phyloP scores from a whole-genome alignment of 1,284 basidiomycete species.

The Pascua guehoae region DNA sequence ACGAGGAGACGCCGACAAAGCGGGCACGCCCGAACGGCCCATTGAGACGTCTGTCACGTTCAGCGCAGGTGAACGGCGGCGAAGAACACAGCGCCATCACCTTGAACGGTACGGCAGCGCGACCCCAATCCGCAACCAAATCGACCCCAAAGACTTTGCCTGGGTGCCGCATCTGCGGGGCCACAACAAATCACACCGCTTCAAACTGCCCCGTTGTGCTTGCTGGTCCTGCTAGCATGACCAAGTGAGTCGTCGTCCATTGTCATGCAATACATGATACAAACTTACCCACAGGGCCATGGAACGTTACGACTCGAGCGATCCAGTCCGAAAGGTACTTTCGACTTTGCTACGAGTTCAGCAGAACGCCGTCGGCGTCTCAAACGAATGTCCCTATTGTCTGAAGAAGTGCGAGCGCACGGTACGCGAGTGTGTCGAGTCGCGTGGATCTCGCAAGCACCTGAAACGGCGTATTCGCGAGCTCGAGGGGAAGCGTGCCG shows the following conservation, averaged over 20 bases:
- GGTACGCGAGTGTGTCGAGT: constrained; percentile 29
- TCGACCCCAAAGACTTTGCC: no score
- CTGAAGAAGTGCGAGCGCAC: constrained; percentile 20
- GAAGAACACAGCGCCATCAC: no score
- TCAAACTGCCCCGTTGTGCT: constrained; percentile 10
- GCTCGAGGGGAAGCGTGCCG: no score
- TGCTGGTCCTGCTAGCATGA: constrained; percentile 9
- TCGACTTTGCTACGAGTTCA: constrained; percentile 1
- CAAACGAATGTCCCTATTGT: constrained; percentile 30
- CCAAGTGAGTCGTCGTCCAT: constrained; percentile 1
- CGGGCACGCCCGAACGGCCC: no score
- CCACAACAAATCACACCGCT: background rate
- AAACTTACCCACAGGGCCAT: constrained; percentile 3
- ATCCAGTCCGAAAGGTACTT: constrained; percentile 6
- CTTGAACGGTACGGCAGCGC: no score
- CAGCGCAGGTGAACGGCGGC: no score
- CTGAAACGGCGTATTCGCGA: constrained; percentile 31
- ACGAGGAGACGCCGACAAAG: background rate
- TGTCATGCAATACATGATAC: no score
- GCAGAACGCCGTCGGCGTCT: constrained; percentile 1
- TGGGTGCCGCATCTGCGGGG: no score
- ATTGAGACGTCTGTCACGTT: no score
- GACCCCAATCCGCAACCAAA: no score
- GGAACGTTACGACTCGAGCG: constrained; percentile 3
- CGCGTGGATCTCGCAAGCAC: constrained; percentile 24